A percentile compares a stretch with the other conserved stretches of the same genome.
phyloP scores from a whole-genome alignment of 1,284 basidiomycete genomes.

The Cutaneotrichosporon dermatis region DNA sequence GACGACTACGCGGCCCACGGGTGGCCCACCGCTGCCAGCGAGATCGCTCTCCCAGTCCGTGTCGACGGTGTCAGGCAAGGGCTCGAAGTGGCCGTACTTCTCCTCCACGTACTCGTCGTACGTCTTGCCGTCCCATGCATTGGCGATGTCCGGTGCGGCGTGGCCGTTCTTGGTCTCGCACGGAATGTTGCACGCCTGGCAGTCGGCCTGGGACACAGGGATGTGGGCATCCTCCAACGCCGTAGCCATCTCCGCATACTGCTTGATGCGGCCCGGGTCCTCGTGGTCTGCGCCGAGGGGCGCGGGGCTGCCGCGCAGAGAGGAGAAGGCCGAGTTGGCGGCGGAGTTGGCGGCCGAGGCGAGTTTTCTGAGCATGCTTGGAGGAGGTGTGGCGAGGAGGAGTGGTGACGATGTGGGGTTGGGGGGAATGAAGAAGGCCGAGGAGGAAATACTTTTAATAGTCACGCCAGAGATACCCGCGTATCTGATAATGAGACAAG shows the following conservation, averaged over 20 bases:
- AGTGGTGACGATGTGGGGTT: neutral
- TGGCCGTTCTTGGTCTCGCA: conserved; percentile 51
- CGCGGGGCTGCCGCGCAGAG: neutral
- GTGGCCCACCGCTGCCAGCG: conserved; percentile 75
- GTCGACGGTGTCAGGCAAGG: conserved; percentile 64
- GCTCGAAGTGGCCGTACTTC: conserved; percentile 60
- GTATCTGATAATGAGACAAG: neutral
- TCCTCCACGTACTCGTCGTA: conserved; percentile 34
- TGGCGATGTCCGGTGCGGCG: conserved; percentile 18
- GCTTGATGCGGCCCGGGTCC: conserved; percentile 24
- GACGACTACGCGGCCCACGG: conserved; percentile 70
- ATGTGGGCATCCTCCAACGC: conserved; percentile 55
- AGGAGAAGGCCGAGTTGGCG: conserved; percentile 22
- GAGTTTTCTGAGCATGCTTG: conserved; percentile 36
- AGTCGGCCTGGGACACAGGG: conserved; percentile 65
- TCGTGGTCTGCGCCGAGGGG: conserved; percentile 17
- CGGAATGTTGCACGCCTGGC: conserved; percentile 69
- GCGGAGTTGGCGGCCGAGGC: conserved; percentile 31
- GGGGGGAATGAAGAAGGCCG: neutral
- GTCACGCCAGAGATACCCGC: neutral
- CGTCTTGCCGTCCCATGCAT: conserved; percentile 34
- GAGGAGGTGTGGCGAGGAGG: neutral
- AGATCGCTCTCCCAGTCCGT: conserved; percentile 73
- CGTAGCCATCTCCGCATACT: conserved; percentile 38
- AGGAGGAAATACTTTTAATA: no score